phyloP scores from a whole-genome alignment of 2,329 filamentous ascomycete genomes.

The Pseudopithomyces maydicus region DNA sequence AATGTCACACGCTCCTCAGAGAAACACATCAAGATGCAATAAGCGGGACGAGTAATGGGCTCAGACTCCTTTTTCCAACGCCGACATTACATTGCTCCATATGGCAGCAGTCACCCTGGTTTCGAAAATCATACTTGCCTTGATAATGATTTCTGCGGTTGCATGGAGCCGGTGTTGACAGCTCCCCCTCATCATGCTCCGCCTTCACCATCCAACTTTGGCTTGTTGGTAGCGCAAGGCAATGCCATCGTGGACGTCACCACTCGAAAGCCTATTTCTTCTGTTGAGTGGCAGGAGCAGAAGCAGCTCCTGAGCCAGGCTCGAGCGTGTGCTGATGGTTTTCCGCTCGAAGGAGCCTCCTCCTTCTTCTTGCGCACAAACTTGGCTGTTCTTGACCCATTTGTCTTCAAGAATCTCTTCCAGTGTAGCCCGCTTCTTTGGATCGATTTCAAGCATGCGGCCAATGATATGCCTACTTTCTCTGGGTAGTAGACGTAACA shows the following conservation, averaged over 20 bases:
- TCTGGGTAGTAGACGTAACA: conserved; percentile 83
- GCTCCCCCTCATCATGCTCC: background rate
- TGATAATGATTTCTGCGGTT: background rate
- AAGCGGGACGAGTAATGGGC: background rate
- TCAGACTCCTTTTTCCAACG: conserved; percentile 3
- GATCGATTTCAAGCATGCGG: conserved; percentile 89
- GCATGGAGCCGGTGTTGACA: background rate
- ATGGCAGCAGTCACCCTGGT: background rate
- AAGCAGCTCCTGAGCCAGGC: conserved; percentile 53
- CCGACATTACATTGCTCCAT: conserved; percentile 3
- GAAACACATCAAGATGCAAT: background rate
- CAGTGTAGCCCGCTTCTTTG: conserved; percentile 80
- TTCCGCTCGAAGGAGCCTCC: conserved; percentile 74
- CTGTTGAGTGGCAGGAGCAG: conserved; percentile 38
- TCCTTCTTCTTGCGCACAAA: conserved; percentile 79
- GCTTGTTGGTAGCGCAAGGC: background rate
- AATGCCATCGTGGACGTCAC: background rate
- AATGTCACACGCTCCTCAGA: conserved; percentile 2
- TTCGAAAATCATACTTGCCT: background rate
- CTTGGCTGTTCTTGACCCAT: conserved; percentile 85
- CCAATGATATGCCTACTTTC: conserved; percentile 90
- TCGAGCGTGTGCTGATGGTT: conserved; percentile 87
- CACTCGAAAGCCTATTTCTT: conserved; percentile 35
- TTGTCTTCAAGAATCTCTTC: conserved; percentile 84
- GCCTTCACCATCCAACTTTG: background rate